These are phyloP conservation scores for Manihot esculenta DNA, from an alignment of 441 rosid species.

Conservation along the genomic window DNA sequence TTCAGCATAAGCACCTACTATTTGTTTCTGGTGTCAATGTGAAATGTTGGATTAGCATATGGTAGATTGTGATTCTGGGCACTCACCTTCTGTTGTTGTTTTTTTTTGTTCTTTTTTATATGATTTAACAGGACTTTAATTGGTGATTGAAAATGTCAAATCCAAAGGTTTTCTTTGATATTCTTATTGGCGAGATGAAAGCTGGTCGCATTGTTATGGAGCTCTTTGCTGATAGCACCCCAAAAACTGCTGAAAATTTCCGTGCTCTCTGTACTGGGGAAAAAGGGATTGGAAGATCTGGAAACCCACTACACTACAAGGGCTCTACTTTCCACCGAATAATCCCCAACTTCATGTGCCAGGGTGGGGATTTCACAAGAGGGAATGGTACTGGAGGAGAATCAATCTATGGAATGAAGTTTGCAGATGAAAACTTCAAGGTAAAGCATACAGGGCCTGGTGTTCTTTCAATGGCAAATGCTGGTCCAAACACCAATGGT, in stretches of 20 bases:
- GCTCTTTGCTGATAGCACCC: conserved; percentile 58
- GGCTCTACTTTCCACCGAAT: conserved; percentile 72
- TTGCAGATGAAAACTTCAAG: conserved; percentile 75
- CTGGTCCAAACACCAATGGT: conserved; percentile 67
- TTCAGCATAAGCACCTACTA: too few species aligned
- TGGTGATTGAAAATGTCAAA: conserved; percentile 39
- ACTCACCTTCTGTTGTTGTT: neutral
- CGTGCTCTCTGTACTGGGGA: conserved; percentile 75
- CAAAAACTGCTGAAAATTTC: conserved; percentile 72
- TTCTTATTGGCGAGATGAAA: conserved; percentile 51
- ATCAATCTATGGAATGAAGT: conserved; percentile 60
- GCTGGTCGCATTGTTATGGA: conserved; percentile 72
- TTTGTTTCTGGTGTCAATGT: too few species aligned
- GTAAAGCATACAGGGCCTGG: conserved; percentile 66
- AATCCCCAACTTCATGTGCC: conserved; percentile 79
- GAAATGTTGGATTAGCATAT: too few species aligned
- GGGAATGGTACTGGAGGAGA: conserved; percentile 92
- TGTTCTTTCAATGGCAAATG: conserved; percentile 71
- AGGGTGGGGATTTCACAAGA: conserved; percentile 72
- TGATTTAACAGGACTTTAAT: conserved; percentile 12
- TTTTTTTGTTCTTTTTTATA: too few species aligned
- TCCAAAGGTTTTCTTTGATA: conserved; percentile 67
- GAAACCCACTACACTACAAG: conserved; percentile 64
- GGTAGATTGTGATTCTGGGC: neutral
- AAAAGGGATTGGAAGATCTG: conserved; percentile 54